These are phyloP conservation scores for Pseudogymnoascus sp. DNA, from an alignment of 2,329 filamentous ascomycete species.

Conservation along the genomic window DNA sequence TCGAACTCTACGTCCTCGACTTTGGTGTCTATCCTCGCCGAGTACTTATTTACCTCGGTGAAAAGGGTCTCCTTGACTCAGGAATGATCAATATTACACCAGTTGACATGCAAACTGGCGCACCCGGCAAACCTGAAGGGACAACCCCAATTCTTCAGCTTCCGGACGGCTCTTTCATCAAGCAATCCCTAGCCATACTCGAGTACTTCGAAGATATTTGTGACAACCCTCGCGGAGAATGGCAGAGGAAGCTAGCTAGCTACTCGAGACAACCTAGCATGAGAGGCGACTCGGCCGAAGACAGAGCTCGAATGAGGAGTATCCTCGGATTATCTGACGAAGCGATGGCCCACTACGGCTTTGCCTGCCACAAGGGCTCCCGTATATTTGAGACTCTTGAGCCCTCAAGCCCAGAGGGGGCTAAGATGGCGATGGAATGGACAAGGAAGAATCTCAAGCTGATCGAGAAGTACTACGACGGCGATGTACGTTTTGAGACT, in stretches of 20 bases:
- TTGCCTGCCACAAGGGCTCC: slow-evolving; percentile 12
- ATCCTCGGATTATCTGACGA: slow-evolving; percentile 11
- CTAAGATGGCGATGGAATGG: neutral
- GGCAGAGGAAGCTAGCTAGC: neutral
- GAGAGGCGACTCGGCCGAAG: slow-evolving; percentile 10
- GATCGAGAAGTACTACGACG: slow-evolving; percentile 14
- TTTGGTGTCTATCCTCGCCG: slow-evolving; percentile 13
- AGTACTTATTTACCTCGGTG: slow-evolving; percentile 12
- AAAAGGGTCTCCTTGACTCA: slow-evolving; percentile 10
- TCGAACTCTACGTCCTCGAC: slow-evolving; percentile 14
- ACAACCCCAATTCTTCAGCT: slow-evolving; percentile 19
- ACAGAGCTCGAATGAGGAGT: slow-evolving; percentile 10
- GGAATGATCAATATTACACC: slow-evolving; percentile 6
- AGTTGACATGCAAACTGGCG: slow-evolving; percentile 8
- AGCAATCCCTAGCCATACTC: slow-evolving; percentile 22
- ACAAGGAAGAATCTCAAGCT: slow-evolving; percentile 3
- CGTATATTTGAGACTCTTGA: slow-evolving; percentile 6
- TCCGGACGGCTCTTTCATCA: slow-evolving; percentile 20
- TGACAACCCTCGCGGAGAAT: slow-evolving; percentile 10
- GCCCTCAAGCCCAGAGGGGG: neutral
- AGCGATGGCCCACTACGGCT: slow-evolving; percentile 1
- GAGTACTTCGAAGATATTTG: slow-evolving; percentile 24
- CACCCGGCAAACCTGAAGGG: slow-evolving; percentile 21
- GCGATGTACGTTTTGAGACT: neutral
- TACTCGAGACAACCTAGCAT: neutral